These are phyloP conservation scores for Nicotiana knightiana DNA, from an alignment of 257 asterid species.

Conservation along the genomic window DNA sequence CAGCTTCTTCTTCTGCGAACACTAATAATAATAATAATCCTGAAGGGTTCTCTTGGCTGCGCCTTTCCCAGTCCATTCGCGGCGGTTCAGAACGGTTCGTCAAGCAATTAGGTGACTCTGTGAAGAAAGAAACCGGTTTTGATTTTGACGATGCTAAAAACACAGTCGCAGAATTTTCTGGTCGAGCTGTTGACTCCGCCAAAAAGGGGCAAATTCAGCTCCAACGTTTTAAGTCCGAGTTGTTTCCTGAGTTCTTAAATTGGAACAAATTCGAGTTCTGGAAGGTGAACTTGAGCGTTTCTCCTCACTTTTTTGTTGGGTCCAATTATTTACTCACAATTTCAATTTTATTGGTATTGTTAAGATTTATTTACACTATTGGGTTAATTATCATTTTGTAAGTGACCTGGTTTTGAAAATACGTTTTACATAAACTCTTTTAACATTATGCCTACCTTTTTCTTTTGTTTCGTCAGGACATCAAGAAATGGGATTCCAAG, in stretches of 20 bases:
- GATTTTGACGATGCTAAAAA: conserved; percentile 37
- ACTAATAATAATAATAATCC: conserved; percentile 27
- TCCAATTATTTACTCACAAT: not conserved
- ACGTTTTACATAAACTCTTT: too few species aligned
- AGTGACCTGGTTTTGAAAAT: too few species aligned
- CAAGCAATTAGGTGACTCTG: conserved; percentile 55
- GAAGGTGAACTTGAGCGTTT: conserved; percentile 50
- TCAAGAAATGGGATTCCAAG: conserved; percentile 74
- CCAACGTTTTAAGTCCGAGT: conserved; percentile 42
- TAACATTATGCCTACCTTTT: not conserved
- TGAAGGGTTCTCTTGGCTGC: conserved; percentile 67
- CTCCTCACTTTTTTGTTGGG: not conserved
- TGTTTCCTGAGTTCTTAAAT: conserved; percentile 52
- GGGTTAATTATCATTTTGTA: too few species aligned
- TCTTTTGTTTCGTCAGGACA: conserved; percentile 47
- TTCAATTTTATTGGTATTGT: not conserved
- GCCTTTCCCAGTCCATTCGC: conserved; percentile 49
- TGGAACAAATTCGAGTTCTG: conserved; percentile 91
- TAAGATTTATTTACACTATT: too few species aligned
- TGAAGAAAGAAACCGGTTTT: conserved; percentile 67
- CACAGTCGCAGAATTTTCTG: conserved; percentile 29
- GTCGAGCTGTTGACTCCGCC: conserved; percentile 33
- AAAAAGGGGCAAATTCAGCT: conserved; percentile 28
- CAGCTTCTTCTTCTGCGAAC: conserved; percentile 52
- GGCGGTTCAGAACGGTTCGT: conserved; percentile 59